Evolutionary conservation across 306 rosid species (phyloP), one percentile per base, ranked within the genome.

Genomic region (Rosa lucieae): DNA sequence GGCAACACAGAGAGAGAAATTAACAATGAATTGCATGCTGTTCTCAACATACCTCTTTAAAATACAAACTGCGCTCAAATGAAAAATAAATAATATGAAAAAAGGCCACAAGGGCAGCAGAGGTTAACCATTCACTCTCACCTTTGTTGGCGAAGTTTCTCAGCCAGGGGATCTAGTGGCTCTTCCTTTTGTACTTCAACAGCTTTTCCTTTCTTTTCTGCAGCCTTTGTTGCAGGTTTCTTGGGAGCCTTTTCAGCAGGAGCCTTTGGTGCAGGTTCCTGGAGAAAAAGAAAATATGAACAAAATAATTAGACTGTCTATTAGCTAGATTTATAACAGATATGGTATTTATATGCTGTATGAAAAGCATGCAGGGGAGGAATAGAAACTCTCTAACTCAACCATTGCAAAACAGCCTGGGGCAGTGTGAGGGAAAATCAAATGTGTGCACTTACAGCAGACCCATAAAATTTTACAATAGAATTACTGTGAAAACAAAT

Each of bases 91-190:
- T n/a, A 56, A 61, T 18, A 63, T 13, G 1, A 13, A 65, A 13
- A 13, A 14, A 3, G 11, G 48, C 29, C 58, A 59, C 58, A 48
- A 59, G 21, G 47, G 43, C 69, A 14, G 44, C 12, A 14, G 29
- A 66, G 8, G 18, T 23, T 70, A 69, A 79, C 49, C 21, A 32
- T 56, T 14, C n/a, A 44, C 32, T 56, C 35, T 81, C 70, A 92
- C 99, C 99, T 89, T 87, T 95, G 99, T 80, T 92, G 98, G 79
- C 92, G 94, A 84, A 92, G 93, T 83, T 95, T 92, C 85, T 90
- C 99, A 51, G 98, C 90, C 65, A 84, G 32, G 21, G 97, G 96
- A 89, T 92, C 99, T 83, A 92, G 85, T 73, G 92, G 88, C 74
- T 83, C 92, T 84, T 95, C 88, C 40, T 81, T 79, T 70, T 51